Evolutionary conservation across 805 yeast genomes (phyloP).

Genomic region (Metschnikowia cubensis): DNA sequence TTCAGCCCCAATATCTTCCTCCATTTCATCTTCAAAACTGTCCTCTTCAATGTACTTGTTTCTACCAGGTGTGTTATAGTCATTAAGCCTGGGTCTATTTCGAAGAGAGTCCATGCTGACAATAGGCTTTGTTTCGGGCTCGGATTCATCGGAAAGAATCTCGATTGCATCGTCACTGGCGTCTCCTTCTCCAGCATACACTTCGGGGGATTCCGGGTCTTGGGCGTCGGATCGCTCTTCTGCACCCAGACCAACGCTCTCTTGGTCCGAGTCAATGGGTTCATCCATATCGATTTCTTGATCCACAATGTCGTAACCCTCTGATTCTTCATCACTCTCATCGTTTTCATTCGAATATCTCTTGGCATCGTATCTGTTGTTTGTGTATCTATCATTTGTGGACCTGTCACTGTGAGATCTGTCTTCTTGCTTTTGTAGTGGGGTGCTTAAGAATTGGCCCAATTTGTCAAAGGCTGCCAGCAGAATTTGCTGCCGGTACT

Average conservation of each 20-base stretch:
- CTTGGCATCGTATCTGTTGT: neutral
- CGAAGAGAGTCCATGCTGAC: neutral
- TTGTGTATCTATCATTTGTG: too few relatives aligned
- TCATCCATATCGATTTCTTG: neutral
- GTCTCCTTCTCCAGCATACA: neutral
- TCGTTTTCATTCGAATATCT: neutral
- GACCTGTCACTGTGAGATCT: too few relatives aligned
- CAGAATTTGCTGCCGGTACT: slow-evolving; percentile 21
- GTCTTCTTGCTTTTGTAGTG: neutral
- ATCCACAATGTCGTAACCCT: neutral
- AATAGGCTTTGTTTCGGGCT: neutral
- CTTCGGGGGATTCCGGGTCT: neutral
- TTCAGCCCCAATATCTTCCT: neutral
- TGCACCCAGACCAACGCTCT: neutral
- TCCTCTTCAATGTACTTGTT: neutral
- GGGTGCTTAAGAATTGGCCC: slow-evolving; percentile 10
- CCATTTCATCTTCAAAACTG: neutral
- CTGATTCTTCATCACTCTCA: neutral
- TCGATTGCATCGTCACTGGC: slow-evolving; percentile 13
- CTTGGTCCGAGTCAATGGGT: neutral
- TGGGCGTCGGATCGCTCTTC: neutral
- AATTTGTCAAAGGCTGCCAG: slow-evolving; percentile 27
- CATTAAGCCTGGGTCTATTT: neutral
- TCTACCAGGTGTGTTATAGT: neutral
- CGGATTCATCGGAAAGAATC: slow-evolving; percentile 10